A percentile compares a stretch with the other conserved stretches of the same genome.
Conservation (phyloP, 257 asterid species). For the Capsicum rhomboideum region DNA sequence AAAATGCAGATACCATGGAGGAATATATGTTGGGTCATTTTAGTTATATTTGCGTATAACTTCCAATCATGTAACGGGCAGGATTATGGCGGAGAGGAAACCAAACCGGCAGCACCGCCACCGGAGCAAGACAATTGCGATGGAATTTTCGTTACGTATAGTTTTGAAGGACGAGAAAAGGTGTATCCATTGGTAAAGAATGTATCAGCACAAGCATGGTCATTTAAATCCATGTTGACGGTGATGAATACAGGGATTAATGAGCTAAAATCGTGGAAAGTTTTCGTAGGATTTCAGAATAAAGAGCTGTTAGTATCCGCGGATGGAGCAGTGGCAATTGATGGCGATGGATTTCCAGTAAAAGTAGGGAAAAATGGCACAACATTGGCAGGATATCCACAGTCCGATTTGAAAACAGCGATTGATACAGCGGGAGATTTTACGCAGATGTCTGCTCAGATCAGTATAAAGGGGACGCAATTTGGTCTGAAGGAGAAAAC, state of each 20-base stretch:
- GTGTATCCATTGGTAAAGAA: constrained; percentile 65
- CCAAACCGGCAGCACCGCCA: constrained; percentile 33
- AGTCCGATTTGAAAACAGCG: constrained; percentile 71
- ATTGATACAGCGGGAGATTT: constrained; percentile 81
- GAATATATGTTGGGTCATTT: constrained; percentile 6
- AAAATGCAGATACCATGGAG: constrained; percentile 36
- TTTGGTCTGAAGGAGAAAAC: constrained; percentile 45
- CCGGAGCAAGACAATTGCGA: constrained; percentile 44
- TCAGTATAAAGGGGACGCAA: constrained; percentile 56
- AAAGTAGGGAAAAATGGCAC: constrained; percentile 65
- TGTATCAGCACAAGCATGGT: constrained; percentile 79
- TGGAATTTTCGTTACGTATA: constrained; percentile 57
- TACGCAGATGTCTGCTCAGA: constrained; percentile 52
- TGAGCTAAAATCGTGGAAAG: constrained; percentile 75
- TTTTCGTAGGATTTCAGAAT: constrained; percentile 52
- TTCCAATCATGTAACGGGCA: constrained; percentile 23
- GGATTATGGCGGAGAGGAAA: constrained; percentile 29
- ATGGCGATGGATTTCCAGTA: constrained; percentile 49
- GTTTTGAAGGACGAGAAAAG: constrained; percentile 61
- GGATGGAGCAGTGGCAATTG: constrained; percentile 61
- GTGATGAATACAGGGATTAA: constrained; percentile 48
- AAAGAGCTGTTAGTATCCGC: constrained; percentile 65
- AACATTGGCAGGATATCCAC: constrained; percentile 54
- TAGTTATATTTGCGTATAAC: constrained; percentile 16
- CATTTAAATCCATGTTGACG: constrained; percentile 42